Conservation (phyloP, 768 basidiomycete genomes). For the Mrakia hoshinonis region DNA sequence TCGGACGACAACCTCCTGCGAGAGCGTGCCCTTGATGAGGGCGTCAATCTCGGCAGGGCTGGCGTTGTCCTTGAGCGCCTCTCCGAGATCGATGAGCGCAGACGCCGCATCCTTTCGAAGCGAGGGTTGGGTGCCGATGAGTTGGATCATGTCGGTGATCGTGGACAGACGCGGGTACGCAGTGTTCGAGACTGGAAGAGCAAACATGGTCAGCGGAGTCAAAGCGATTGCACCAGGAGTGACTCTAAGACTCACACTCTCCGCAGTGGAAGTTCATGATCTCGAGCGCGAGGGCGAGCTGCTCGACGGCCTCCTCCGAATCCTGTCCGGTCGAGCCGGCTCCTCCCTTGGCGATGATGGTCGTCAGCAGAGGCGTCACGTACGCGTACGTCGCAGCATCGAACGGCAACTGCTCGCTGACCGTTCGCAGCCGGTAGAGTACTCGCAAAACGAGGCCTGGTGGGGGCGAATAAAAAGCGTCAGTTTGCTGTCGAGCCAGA, state of each 20-base stretch:
- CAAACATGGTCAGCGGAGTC: background rate
- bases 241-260: slow-evolving; percentile 53
- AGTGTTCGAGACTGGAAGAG: slow-evolving; percentile 52
- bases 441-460: slow-evolving; percentile 72
- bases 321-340: slow-evolving; percentile 49
- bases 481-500: background rate
- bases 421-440: slow-evolving; percentile 67
- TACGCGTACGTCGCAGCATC: slow-evolving; percentile 81
- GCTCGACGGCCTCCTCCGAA: slow-evolving; percentile 64
- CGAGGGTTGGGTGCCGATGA: slow-evolving; percentile 67
- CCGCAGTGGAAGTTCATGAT: slow-evolving; percentile 45
- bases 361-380: slow-evolving; percentile 61
- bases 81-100: slow-evolving; percentile 68
- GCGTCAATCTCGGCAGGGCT: slow-evolving; percentile 55
- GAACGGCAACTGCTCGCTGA: slow-evolving; percentile 72
- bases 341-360: slow-evolving; percentile 62
- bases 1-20: slow-evolving; percentile 79
- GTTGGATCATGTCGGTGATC: slow-evolving; percentile 59
- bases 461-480: background rate
- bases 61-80: slow-evolving; percentile 62
- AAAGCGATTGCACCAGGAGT: background rate
- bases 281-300: slow-evolving; percentile 56
- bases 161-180: slow-evolving; percentile 66
- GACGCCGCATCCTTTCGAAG: slow-evolving; percentile 76
- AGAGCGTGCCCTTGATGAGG: slow-evolving; percentile 63